These are phyloP conservation scores for Russula griseocarnosa DNA, from an alignment of 768 basidiomycete species.

Conservation along the genomic window DNA sequence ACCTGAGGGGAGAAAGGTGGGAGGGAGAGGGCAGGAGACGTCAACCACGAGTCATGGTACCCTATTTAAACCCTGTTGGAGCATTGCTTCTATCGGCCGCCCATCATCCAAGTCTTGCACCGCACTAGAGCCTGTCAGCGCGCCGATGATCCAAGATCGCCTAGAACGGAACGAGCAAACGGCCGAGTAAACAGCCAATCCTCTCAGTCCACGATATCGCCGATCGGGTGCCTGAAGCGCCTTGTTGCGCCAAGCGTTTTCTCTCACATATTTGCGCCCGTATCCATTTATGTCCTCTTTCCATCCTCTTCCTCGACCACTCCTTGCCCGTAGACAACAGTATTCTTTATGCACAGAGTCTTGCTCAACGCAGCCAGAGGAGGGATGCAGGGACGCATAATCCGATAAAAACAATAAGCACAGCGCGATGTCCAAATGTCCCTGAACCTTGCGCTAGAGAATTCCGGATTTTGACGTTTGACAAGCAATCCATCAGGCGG, in stretches of 20 bases:
- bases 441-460: no score
- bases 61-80: not conserved
- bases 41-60: not conserved
- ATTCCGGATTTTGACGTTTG: no score
- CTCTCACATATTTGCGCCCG: not conserved
- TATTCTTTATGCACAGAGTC: not conserved
- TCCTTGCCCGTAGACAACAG: not conserved
- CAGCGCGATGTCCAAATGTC: no score
- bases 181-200: not conserved
- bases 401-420: no score
- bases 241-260: not conserved
- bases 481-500: no score
- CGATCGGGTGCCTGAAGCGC: not conserved
- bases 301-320: not conserved
- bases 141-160: not conserved
- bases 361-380: not conserved
- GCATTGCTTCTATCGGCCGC: not conserved
- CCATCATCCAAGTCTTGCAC: not conserved
- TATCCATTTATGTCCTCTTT: not conserved
- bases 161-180: not conserved
- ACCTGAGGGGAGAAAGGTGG: not conserved
- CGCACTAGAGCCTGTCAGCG: not conserved
- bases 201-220: not conserved
- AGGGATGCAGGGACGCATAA: not conserved
- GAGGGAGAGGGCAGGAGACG: not conserved